Evolutionary conservation across 2,329 filamentous ascomycete species (phyloP).

Genomic region (Fusarium pseudonygamai): DNA sequence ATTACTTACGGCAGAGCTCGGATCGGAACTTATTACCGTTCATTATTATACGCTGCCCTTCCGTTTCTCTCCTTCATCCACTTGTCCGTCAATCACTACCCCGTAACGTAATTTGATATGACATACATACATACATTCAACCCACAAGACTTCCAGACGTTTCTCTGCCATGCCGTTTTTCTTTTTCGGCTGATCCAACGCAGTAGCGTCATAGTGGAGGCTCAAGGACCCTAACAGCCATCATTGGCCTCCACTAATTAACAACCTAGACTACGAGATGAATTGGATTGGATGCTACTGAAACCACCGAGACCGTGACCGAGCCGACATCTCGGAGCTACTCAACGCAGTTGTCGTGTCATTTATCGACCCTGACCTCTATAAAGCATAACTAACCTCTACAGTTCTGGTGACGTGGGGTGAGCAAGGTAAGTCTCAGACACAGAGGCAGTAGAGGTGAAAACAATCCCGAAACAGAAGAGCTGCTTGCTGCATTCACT

Average conservation of each 20-base stretch:
- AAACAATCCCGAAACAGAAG: not conserved
- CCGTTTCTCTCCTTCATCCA: conserved; percentile 25
- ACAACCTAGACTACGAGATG: not conserved
- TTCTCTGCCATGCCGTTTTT: conserved; percentile 1
- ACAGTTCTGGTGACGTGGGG: not conserved
- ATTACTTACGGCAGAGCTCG: conserved; percentile 11
- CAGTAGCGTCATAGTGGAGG: conserved; percentile 35
- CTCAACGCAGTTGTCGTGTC: conserved; percentile 19
- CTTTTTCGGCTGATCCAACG: conserved; percentile 17
- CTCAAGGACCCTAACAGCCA: conserved; percentile 8
- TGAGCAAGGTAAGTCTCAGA: not conserved
- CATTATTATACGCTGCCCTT: not conserved
- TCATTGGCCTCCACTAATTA: conserved; percentile 11
- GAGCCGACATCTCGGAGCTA: conserved; percentile 30
- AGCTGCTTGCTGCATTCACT: not conserved
- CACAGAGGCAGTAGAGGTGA: not conserved
- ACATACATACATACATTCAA: not conserved
- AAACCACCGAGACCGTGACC: conserved; percentile 33
- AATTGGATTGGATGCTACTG: conserved; percentile 3
- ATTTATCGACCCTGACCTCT: not conserved
- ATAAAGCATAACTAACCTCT: not conserved
- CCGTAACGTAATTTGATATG: not conserved
- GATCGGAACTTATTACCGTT: conserved; percentile 8
- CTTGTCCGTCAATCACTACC: not conserved
- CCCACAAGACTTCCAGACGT: conserved; percentile 13